Base-by-base conservation (phyloP, 768 basidiomycete species). In the Leccinum pellstonianum region DNA sequence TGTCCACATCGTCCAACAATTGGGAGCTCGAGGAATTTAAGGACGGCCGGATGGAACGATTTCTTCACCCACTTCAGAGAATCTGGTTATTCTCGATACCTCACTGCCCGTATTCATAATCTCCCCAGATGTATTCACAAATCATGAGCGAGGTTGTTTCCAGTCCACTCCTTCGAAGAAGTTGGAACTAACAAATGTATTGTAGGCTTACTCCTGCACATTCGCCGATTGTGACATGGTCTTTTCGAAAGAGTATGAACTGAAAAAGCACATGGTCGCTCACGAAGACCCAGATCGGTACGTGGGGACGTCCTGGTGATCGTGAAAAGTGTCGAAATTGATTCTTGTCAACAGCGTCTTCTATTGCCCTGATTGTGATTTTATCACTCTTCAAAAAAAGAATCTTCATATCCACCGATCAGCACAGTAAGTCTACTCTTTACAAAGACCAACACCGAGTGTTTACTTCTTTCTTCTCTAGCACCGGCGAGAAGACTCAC, bases 401-500 rank as follows among this genome's bases (percentile, higher is more conserved):
- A 68, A 65, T 35, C 60, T 70, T 0, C 31, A 1, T 1, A 62
- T 72, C 5, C 70, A 70, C 48, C 12, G 52, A 2, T 58, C 52
- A 12, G 61, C 2, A 38, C 70, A 71, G 70, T 72, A 47, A 33
- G 66, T 52, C 6, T 23, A 19, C 6, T 12, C 5, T 60, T 25
- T 12, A 4, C 8, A 5, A 14, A 17, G 2, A 11, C 5, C 5
- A n/a, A 23, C 7, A 5, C 9, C 5, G 4, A 25, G 14, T 23
- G 11, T n/a, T 57, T 8, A 57, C 12, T 15, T 37, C 17, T 14
- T 47, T 31, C 5, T 17, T 38, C 21, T 38, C 19, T 21, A 71
- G 70, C 52, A 70, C 70, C 1, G 70, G 70, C 17, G 66, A 63
- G 50, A 69, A 54, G 48, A 19, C 15, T 14, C 47, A 59, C 25